A percentile compares a stretch with the other conserved stretches of the same genome.
phyloP scores from a whole-genome alignment of 306 rosid genomes.

The Gastrolobium villosum region DNA sequence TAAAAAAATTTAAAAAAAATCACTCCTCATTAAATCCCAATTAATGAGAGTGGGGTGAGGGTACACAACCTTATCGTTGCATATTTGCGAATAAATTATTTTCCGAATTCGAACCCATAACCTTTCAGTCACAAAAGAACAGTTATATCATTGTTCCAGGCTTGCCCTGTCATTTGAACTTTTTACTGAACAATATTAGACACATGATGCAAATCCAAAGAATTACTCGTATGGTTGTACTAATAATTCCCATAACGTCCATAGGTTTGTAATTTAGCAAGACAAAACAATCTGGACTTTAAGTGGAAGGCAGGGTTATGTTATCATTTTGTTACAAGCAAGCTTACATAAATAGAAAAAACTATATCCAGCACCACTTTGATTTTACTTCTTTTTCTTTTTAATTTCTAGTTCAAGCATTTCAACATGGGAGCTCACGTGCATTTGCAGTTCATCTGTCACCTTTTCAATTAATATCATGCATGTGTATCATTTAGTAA shows the following conservation, averaged over 20 bases:
- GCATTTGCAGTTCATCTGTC: conserved; percentile 11
- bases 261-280: conserved; percentile 10
- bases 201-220: conserved; percentile 24
- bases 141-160: too few relatives aligned
- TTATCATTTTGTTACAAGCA: conserved; percentile 15
- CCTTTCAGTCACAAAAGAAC: too few relatives aligned
- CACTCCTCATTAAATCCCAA: too few relatives aligned
- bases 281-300: conserved; percentile 15
- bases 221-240: conserved; percentile 9
- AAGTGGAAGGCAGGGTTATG: conserved; percentile 15
- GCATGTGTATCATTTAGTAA: conserved; percentile 5
- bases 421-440: neutral
- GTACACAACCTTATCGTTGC: too few relatives aligned
- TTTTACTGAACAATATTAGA: neutral
- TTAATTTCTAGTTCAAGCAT: neutral
- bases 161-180: too few relatives aligned
- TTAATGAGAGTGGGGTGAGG: too few relatives aligned
- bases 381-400: neutral
- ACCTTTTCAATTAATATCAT: conserved; percentile 17
- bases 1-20: neutral
- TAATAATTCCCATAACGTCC: conserved; percentile 17
- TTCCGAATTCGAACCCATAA: too few relatives aligned
- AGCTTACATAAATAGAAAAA: neutral
- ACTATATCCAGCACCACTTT: neutral
- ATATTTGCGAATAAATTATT: too few relatives aligned